phyloP scores from a whole-genome alignment of 768 basidiomycete genomes.

The Amanita molliuscula region DNA sequence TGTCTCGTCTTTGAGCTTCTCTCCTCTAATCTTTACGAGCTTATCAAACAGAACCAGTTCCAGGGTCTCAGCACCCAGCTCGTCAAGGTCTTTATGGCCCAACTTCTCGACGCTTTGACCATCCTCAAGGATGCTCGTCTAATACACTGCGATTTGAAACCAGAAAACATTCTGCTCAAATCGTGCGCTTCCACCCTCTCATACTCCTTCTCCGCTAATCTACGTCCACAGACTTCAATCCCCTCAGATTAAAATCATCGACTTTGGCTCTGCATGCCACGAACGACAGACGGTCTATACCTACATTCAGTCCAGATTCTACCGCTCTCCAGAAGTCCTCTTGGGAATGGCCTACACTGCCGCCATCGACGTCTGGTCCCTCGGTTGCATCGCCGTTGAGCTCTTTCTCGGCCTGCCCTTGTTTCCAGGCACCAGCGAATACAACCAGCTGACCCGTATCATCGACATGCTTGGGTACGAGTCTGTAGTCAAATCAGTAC shows the following conservation, averaged over 20 bases:
- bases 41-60: constrained; percentile 99
- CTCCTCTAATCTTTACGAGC: constrained; percentile 95
- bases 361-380: constrained; percentile 98
- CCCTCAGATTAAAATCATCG: constrained; percentile 97
- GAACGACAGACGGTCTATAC: constrained; percentile 99
- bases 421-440: constrained; percentile 98
- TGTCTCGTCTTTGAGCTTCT: constrained; percentile 97
- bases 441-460: constrained; percentile 95
- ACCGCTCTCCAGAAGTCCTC: constrained; percentile 95
- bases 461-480: constrained; percentile 97
- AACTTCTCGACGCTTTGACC: constrained; percentile 85
- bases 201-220: background rate
- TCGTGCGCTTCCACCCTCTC: constrained; percentile 41
- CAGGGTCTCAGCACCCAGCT: constrained; percentile 94
- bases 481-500: background rate
- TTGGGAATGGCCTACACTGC: constrained; percentile 91
- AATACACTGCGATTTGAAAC: constrained; percentile 98
- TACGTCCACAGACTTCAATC: constrained; percentile 71
- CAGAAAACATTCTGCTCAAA: constrained; percentile 96
- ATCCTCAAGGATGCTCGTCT: constrained; percentile 91
- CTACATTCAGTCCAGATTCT: constrained; percentile 98
- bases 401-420: constrained; percentile 92
- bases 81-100: constrained; percentile 97
- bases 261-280: constrained; percentile 98
- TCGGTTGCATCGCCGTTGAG: constrained; percentile 98